These are phyloP conservation scores for Xylaria sp. DNA, from an alignment of 2,329 filamentous ascomycete genomes.

Conservation along the genomic window DNA sequence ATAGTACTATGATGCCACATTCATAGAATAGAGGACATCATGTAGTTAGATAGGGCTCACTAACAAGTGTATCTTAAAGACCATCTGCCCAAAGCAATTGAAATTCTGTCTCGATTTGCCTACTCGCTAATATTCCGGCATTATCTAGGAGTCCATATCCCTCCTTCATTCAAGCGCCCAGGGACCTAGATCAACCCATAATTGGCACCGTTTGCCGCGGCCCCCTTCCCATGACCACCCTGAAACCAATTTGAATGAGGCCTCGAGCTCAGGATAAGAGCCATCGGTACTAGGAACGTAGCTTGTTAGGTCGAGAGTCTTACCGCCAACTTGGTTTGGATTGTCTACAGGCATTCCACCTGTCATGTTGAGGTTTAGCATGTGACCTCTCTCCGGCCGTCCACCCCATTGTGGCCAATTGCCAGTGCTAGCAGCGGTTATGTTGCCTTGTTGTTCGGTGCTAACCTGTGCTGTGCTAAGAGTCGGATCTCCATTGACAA, in stretches of 20 bases:
- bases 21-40: no score
- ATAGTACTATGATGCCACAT: no score
- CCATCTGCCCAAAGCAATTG: neutral
- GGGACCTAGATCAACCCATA: constrained; percentile 52
- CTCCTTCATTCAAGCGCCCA: constrained; percentile 34
- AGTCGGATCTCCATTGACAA: constrained; percentile 54
- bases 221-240: constrained; percentile 60
- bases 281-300: constrained; percentile 35
- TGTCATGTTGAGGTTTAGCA: constrained; percentile 60
- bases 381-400: constrained; percentile 47
- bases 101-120: neutral
- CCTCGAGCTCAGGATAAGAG: constrained; percentile 41
- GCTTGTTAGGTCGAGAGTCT: constrained; percentile 45
- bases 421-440: constrained; percentile 44
- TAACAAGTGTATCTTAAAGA: neutral
- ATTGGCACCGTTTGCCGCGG: constrained; percentile 57
- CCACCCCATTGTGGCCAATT: constrained; percentile 52
- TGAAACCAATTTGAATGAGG: constrained; percentile 53
- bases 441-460: constrained; percentile 44
- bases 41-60: neutral
- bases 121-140: neutral
- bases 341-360: constrained; percentile 49
- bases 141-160: neutral
- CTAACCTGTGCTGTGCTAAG: constrained; percentile 49
- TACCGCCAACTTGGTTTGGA: constrained; percentile 32